These are phyloP conservation scores for Thermothelomyces thermophilus DNA, from an alignment of 2,329 filamentous ascomycete species.

Conservation along the genomic window DNA sequence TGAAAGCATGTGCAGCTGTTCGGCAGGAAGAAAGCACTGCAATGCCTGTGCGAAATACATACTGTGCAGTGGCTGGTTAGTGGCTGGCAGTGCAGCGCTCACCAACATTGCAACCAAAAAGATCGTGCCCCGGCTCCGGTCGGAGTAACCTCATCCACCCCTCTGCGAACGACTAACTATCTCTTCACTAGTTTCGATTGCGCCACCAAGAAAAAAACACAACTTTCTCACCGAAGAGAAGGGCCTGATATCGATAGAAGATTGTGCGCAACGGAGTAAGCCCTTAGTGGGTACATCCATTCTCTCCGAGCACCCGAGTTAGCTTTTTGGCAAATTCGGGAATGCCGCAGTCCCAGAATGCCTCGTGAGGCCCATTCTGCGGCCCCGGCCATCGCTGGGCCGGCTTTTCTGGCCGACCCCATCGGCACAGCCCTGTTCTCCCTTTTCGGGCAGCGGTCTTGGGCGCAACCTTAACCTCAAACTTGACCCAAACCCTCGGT, in stretches of 20 bases:
- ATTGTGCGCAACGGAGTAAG: too few species aligned
- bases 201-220: not conserved
- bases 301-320: too few species aligned
- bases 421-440: constrained; percentile 15
- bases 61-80: not conserved
- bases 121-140: not conserved
- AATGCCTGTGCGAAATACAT: not conserved
- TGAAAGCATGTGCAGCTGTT: constrained; percentile 1
- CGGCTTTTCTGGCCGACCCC: constrained; percentile 10
- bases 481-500: constrained; percentile 5
- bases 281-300: too few species aligned
- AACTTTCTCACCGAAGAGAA: not conserved
- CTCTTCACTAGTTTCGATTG: not conserved
- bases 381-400: constrained; percentile 6
- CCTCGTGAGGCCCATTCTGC: constrained; percentile 17
- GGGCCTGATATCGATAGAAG: not conserved
- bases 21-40: not conserved
- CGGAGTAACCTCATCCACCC: not conserved
- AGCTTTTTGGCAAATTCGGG: not conserved
- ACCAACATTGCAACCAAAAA: not conserved
- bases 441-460: not conserved
- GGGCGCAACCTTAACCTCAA: constrained; percentile 1
- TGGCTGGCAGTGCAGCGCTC: not conserved
- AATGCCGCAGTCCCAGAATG: constrained; percentile 3
- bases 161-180: too few species aligned